phyloP scores from a whole-genome alignment of 2,329 filamentous ascomycete species.

The Trichoderma sp. region DNA sequence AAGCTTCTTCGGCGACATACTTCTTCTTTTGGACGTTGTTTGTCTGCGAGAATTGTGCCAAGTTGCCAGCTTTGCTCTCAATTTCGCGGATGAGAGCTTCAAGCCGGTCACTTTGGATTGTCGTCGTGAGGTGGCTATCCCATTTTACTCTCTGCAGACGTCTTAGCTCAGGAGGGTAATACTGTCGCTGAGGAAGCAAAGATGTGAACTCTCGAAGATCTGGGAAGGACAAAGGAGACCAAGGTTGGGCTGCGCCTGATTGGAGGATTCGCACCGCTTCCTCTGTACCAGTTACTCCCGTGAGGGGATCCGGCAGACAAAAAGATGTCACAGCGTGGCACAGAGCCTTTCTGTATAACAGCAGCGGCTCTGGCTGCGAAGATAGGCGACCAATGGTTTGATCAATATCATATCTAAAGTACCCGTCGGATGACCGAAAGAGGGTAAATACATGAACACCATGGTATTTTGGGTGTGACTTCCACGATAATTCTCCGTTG shows the following conservation, averaged over 20 bases:
- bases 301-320: constrained; percentile 56
- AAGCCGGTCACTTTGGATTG: constrained; percentile 38
- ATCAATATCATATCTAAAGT: constrained; percentile 49
- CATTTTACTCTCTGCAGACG: constrained; percentile 38
- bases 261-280: constrained; percentile 52
- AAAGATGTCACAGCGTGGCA: constrained; percentile 62
- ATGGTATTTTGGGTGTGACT: constrained; percentile 20
- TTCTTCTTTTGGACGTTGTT: neutral
- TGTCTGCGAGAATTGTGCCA: neutral
- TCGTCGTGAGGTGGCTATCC: constrained; percentile 32
- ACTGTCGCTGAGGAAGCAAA: constrained; percentile 33
- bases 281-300: constrained; percentile 58
- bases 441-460: constrained; percentile 37
- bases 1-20: neutral
- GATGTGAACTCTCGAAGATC: constrained; percentile 4
- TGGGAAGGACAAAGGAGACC: constrained; percentile 35
- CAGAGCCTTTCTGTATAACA: constrained; percentile 56
- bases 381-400: constrained; percentile 53
- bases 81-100: neutral
- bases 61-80: neutral
- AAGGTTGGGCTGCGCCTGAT: constrained; percentile 52
- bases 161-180: constrained; percentile 37
- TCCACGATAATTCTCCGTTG: constrained; percentile 37
- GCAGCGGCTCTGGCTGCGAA: constrained; percentile 54
- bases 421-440: neutral